Conservation (phyloP, 2,329 filamentous ascomycete species). For the Phialophora verrucosa region DNA sequence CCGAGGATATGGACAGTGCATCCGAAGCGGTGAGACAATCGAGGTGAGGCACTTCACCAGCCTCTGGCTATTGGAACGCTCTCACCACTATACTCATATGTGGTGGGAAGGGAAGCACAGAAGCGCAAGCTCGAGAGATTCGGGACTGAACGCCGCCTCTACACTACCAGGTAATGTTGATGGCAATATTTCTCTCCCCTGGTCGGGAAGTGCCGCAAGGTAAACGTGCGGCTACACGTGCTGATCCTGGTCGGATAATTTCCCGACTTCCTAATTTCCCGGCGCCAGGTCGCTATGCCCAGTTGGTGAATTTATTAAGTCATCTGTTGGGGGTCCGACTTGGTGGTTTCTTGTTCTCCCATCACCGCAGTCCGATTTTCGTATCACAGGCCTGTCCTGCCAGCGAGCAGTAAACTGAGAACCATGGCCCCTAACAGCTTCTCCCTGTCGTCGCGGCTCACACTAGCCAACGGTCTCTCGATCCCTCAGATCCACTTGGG, state of each 20-base stretch:
- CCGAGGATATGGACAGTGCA: slow-evolving; percentile 16
- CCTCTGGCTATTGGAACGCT: neutral
- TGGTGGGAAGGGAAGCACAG: neutral
- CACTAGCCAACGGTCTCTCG: slow-evolving; percentile 68
- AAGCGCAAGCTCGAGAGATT: neutral
- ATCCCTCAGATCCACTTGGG: slow-evolving; percentile 77
- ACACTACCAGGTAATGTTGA: neutral
- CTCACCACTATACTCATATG: neutral
- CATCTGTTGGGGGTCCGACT: neutral
- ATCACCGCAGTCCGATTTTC: neutral
- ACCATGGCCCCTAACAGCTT: slow-evolving; percentile 37
- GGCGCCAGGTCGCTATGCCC: neutral
- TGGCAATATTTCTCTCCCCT: neutral
- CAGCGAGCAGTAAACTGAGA: neutral
- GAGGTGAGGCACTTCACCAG: neutral
- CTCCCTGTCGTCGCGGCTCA: slow-evolving; percentile 35
- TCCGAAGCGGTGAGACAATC: slow-evolving; percentile 21
- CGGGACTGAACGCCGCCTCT: neutral
- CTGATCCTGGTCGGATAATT: neutral
- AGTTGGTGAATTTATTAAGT: neutral
- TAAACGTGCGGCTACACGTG: neutral
- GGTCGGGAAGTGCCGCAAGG: neutral
- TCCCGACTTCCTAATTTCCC: neutral
- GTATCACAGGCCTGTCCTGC: neutral
- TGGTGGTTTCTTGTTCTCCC: neutral